Evolutionary conservation across 768 basidiomycete genomes (phyloP).

Genomic region (Plicaturopsis crispa): DNA sequence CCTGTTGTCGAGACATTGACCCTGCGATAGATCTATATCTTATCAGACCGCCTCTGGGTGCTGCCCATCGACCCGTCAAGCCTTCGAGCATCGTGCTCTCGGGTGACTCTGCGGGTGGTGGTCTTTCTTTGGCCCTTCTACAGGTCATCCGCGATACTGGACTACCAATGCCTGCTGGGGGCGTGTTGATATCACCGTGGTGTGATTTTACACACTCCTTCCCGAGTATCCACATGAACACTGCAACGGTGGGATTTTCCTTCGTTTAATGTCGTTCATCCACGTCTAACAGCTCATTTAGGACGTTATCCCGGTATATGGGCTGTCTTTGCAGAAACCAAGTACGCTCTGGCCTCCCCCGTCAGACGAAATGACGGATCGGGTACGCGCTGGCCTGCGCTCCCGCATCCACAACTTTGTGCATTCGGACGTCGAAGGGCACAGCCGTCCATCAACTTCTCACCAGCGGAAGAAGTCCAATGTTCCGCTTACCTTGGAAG

Average conservation of each 20-base stretch:
- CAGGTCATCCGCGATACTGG: constrained; percentile 82
- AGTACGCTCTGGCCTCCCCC: constrained; percentile 76
- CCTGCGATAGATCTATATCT: constrained; percentile 66
- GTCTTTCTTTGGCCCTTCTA: constrained; percentile 73
- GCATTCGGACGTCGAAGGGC: constrained; percentile 17
- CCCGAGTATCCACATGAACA: constrained; percentile 80
- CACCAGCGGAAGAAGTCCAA: no score
- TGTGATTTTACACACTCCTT: constrained; percentile 92
- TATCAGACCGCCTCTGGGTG: constrained; percentile 76
- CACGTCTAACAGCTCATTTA: constrained; percentile 16
- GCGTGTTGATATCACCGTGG: constrained; percentile 89
- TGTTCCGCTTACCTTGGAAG: not conserved
- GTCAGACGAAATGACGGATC: constrained; percentile 49
- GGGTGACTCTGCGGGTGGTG: constrained; percentile 93
- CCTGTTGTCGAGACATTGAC: constrained; percentile 1
- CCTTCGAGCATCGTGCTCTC: constrained; percentile 79
- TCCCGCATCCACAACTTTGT: constrained; percentile 54
- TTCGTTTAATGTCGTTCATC: not conserved
- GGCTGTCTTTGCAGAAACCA: constrained; percentile 73
- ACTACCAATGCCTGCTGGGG: constrained; percentile 81
- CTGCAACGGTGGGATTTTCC: constrained; percentile 55
- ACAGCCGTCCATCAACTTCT: constrained; percentile 4
- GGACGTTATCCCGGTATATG: constrained; percentile 78
- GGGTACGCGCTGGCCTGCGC: constrained; percentile 52
- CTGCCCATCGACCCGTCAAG: constrained; percentile 70